Evolutionary conservation across 331 rosid species (phyloP).

Genomic region (Acacia pycnantha): DNA sequence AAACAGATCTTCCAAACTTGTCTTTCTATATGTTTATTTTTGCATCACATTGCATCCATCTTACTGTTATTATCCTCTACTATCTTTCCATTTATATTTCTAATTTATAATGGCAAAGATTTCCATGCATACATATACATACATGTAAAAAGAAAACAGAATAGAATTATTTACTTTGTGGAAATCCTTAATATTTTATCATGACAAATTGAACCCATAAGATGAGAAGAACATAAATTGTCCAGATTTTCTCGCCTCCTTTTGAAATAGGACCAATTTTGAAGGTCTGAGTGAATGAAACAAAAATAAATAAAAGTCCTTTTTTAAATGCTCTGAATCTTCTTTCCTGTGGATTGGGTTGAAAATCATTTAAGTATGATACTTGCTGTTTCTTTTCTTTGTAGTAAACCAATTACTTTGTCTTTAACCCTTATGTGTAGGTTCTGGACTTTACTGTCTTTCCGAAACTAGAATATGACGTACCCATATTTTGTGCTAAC

Average conservation of each 20-base stretch:
- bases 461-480: slow-evolving; percentile 70
- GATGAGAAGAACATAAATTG: background rate
- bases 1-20: background rate
- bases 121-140: background rate
- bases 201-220: background rate
- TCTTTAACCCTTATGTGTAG: slow-evolving; percentile 42
- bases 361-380: background rate
- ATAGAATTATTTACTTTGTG: background rate
- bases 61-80: background rate
- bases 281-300: background rate
- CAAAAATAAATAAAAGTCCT: background rate
- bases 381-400: slow-evolving; percentile 7
- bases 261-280: slow-evolving; percentile 15
- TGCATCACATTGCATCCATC: background rate
- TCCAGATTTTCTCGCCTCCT: background rate
- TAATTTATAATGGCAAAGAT: background rate
- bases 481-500: slow-evolving; percentile 92
- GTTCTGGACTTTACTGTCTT: slow-evolving; percentile 77
- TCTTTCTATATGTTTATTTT: background rate
- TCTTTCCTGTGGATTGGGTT: background rate
- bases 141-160: background rate
- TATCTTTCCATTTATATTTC: background rate
- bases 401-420: background rate
- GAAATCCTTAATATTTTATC: background rate
- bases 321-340: slow-evolving; percentile 19